phyloP scores from a whole-genome alignment of 352 stramenopile species.

The Phytophthora sojae region DNA sequence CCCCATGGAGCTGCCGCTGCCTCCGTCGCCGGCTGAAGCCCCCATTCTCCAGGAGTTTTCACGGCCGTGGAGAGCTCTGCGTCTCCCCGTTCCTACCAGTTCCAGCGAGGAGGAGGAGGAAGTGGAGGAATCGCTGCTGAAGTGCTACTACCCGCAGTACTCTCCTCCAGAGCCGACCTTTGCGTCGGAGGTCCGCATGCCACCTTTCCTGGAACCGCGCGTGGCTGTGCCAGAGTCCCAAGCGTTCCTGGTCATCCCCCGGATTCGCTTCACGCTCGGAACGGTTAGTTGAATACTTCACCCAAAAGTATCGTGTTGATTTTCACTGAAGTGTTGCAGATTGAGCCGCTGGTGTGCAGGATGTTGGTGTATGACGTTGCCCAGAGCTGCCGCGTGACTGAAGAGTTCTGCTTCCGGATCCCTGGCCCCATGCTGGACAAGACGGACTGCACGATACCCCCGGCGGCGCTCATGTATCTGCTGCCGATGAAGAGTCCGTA shows the following conservation, averaged over 20 bases:
- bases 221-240: constrained; percentile 59
- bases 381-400: constrained; percentile 57
- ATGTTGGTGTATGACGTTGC: constrained; percentile 72
- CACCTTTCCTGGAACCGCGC: constrained; percentile 50
- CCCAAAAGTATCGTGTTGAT: too few species aligned
- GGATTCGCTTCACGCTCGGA: constrained; percentile 62
- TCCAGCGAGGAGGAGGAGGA: background rate
- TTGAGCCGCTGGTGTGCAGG: constrained; percentile 70
- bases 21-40: constrained; percentile 20
- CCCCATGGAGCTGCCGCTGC: constrained; percentile 32
- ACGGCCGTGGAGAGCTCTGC: constrained; percentile 44
- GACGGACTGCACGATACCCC: constrained; percentile 12
- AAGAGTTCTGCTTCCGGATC: constrained; percentile 74
- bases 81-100: constrained; percentile 17
- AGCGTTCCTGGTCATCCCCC: constrained; percentile 51
- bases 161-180: constrained; percentile 51
- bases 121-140: constrained; percentile 52
- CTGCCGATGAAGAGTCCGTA: constrained; percentile 66
- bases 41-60: constrained; percentile 54
- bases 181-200: constrained; percentile 45
- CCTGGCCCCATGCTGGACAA: constrained; percentile 33
- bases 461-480: constrained; percentile 60
- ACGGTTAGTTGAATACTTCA: constrained; percentile 35
- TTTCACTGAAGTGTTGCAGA: constrained; percentile 34
- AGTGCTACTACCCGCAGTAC: constrained; percentile 74